A percentile compares a stretch with the other conserved stretches of the same genome.
Evolutionary conservation across 1,139 yeast species (phyloP).

Genomic region (Geotrichum klebahnii): DNA sequence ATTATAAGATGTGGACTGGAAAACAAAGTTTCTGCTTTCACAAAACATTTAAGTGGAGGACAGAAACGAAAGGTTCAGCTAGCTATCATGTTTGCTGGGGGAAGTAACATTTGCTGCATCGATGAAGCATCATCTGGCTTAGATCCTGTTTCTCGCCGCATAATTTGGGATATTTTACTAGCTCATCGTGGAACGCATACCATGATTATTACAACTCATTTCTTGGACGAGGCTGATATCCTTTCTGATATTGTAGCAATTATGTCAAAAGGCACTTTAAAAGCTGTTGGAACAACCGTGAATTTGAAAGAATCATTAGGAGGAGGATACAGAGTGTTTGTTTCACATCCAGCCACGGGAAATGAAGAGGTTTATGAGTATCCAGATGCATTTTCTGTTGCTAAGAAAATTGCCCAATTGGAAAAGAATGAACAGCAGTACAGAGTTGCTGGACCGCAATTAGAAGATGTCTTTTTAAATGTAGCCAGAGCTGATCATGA

Average conservation of each 20-base stretch:
- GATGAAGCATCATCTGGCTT: constrained; percentile 42
- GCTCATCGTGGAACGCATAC: constrained; percentile 35
- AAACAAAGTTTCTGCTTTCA: constrained; percentile 27
- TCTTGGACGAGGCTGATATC: constrained; percentile 41
- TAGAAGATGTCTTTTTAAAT: constrained; percentile 39
- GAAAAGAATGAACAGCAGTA: constrained; percentile 29
- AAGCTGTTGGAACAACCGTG: constrained; percentile 37
- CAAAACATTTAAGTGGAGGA: constrained; percentile 66
- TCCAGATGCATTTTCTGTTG: constrained; percentile 28
- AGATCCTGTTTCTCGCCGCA: constrained; percentile 40
- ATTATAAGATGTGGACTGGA: constrained; percentile 36
- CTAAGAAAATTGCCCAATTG: constrained; percentile 25
- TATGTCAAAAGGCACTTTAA: constrained; percentile 36
- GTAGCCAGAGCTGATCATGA: constrained; percentile 37
- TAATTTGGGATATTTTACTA: constrained; percentile 40
- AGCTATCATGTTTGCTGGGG: constrained; percentile 48
- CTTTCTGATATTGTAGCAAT: constrained; percentile 39
- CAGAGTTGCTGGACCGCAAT: constrained; percentile 37
- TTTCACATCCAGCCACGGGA: constrained; percentile 30
- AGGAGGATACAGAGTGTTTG: constrained; percentile 35
- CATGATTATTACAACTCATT: constrained; percentile 40
- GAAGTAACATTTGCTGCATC: constrained; percentile 39
- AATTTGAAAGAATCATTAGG: constrained; percentile 37
- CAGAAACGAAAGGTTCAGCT: constrained; percentile 87
- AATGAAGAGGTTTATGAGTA: constrained; percentile 29